These are phyloP conservation scores for Combretum micranthum DNA, from an alignment of 345 rosid genomes.

Conservation along the genomic window DNA sequence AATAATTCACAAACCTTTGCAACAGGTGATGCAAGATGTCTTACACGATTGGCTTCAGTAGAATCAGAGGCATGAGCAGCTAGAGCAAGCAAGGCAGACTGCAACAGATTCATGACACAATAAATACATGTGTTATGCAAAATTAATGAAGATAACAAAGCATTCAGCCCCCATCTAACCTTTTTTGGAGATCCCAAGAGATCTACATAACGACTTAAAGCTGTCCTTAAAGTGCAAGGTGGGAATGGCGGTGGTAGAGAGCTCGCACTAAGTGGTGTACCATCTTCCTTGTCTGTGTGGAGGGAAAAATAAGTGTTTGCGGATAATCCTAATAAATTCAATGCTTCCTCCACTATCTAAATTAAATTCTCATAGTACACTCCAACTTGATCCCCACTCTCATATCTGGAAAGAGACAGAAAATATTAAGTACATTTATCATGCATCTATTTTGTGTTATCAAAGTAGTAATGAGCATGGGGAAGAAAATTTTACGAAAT, in stretches of 20 bases:
- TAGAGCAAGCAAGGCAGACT: too few relatives aligned
- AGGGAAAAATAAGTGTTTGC: conserved; percentile 66
- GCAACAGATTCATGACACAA: conserved; percentile 76
- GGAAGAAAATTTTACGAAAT: conserved; percentile 47
- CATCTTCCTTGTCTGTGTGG: conserved; percentile 70
- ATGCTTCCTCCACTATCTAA: conserved; percentile 73
- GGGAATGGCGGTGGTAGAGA: conserved; percentile 76
- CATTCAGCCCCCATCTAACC: too few relatives aligned
- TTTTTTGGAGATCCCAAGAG: conserved; percentile 72
- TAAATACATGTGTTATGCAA: conserved; percentile 3
- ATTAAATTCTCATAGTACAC: conserved; percentile 62
- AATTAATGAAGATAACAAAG: too few relatives aligned
- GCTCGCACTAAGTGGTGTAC: conserved; percentile 51
- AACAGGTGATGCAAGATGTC: conserved; percentile 49
- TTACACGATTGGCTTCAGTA: conserved; percentile 56
- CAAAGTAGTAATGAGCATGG: too few relatives aligned
- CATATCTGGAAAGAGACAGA: conserved; percentile 47
- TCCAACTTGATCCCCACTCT: conserved; percentile 66
- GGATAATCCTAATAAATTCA: conserved; percentile 57
- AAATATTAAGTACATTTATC: too few relatives aligned
- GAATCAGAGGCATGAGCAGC: conserved; percentile 90
- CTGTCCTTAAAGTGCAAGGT: conserved; percentile 67
- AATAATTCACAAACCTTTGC: too few relatives aligned
- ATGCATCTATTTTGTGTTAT: too few relatives aligned
- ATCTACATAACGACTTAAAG: conserved; percentile 66